These are phyloP conservation scores for Iris macrosiphon DNA, from an alignment of 106 monocot species.

Conservation along the genomic window DNA sequence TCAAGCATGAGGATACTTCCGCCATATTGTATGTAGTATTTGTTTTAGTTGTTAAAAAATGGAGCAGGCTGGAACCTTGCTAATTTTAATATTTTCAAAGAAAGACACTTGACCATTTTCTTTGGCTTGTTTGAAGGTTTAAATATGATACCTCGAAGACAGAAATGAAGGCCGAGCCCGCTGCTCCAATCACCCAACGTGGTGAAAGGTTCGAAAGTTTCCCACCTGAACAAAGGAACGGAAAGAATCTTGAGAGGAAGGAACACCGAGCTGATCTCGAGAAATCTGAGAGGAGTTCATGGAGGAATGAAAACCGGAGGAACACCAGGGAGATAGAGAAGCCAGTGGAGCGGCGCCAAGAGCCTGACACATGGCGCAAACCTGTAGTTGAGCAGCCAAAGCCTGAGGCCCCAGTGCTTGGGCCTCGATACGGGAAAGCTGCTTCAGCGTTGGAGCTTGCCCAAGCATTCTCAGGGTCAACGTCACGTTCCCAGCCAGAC, in stretches of 20 bases:
- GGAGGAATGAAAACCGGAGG: constrained; percentile 52
- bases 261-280: constrained; percentile 23
- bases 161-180: constrained; percentile 23
- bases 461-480: constrained; percentile 66
- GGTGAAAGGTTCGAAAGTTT: constrained; percentile 31
- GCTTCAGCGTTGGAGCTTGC: constrained; percentile 74
- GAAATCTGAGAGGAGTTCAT: constrained; percentile 27
- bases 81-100: too few relatives aligned
- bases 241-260: constrained; percentile 35
- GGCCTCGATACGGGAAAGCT: constrained; percentile 37
- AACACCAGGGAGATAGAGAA: constrained; percentile 41
- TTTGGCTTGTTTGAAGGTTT: constrained; percentile 17
- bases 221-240: constrained; percentile 19
- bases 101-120: neutral
- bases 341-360: constrained; percentile 25
- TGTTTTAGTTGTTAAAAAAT: too few relatives aligned
- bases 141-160: constrained; percentile 26
- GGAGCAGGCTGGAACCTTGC: too few relatives aligned
- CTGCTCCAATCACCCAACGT: neutral
- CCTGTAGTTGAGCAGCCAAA: constrained; percentile 49
- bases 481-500: constrained; percentile 21
- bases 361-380: constrained; percentile 82
- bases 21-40: too few relatives aligned
- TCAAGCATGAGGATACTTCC: too few relatives aligned
- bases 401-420: constrained; percentile 14